phyloP scores from a whole-genome alignment of 2,329 filamentous ascomycete species.

The Trichoderma afroharzianum region DNA sequence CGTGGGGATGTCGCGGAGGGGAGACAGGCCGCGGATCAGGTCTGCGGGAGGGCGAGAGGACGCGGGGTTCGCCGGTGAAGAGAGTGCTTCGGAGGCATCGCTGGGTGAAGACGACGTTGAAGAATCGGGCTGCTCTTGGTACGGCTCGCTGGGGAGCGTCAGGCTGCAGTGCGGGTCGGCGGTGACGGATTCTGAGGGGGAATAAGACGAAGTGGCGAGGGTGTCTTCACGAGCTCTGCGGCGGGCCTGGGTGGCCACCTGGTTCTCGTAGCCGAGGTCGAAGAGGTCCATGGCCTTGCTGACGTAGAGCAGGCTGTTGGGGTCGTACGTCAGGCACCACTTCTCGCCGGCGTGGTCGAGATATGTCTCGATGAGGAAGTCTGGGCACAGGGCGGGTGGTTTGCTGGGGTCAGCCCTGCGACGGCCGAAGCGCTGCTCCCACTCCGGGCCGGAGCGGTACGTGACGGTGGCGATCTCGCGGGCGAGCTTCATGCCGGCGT shows the following conservation, averaged over 20 bases:
- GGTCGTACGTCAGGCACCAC: slow-evolving; percentile 93
- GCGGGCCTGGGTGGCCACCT: slow-evolving; percentile 58
- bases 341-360: slow-evolving; percentile 98
- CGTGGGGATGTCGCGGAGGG: slow-evolving; percentile 71
- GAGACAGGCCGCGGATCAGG: slow-evolving; percentile 69
- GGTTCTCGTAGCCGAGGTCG: slow-evolving; percentile 74
- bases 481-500: slow-evolving; percentile 96
- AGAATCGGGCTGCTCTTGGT: slow-evolving; percentile 69
- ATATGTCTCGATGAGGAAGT: slow-evolving; percentile 97
- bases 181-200: slow-evolving; percentile 49
- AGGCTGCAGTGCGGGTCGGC: slow-evolving; percentile 59
- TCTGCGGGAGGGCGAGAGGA: slow-evolving; percentile 67
- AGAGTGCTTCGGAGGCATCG: slow-evolving; percentile 30
- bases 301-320: slow-evolving; percentile 92
- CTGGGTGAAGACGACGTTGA: slow-evolving; percentile 15
- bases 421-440: slow-evolving; percentile 91
- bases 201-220: slow-evolving; percentile 53
- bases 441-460: slow-evolving; percentile 93
- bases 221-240: slow-evolving; percentile 58
- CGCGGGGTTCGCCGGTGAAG: slow-evolving; percentile 22
- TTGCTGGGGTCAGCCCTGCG: slow-evolving; percentile 80
- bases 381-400: slow-evolving; percentile 89
- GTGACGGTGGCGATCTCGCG: slow-evolving; percentile 97
- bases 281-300: slow-evolving; percentile 99
- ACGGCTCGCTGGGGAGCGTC: slow-evolving; percentile 77